A percentile compares a stretch with the other conserved stretches of the same genome.
phyloP scores from a whole-genome alignment of 1,284 basidiomycete species.

The Mycena citricolor region DNA sequence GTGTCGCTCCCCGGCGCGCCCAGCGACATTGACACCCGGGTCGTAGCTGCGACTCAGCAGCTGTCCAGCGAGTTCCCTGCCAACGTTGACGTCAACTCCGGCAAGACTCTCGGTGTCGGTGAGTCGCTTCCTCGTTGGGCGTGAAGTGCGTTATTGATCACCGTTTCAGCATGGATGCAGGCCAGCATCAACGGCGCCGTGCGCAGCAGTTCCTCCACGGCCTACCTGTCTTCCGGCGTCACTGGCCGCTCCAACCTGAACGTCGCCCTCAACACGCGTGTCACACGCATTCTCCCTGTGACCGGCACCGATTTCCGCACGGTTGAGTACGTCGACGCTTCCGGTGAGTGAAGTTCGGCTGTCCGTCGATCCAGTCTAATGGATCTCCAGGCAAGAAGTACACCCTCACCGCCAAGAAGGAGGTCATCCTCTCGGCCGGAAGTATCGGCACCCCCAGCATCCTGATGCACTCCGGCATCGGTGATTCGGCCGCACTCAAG shows the following conservation, averaged over 20 bases:
- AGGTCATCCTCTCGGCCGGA: slow-evolving; percentile 36
- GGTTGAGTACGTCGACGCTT: slow-evolving; percentile 25
- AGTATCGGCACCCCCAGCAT: slow-evolving; percentile 34
- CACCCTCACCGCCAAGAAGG: slow-evolving; percentile 24
- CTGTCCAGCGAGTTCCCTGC: slow-evolving; percentile 27
- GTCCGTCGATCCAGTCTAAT: background rate
- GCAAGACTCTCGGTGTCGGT: slow-evolving; percentile 29
- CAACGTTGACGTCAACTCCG: slow-evolving; percentile 30
- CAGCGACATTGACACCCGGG: slow-evolving; percentile 23
- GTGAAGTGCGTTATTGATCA: background rate
- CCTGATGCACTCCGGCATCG: slow-evolving; percentile 41
- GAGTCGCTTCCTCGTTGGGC: slow-evolving; percentile 1
- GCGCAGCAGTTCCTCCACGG: slow-evolving; percentile 14
- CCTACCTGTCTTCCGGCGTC: slow-evolving; percentile 26
- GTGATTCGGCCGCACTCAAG: slow-evolving; percentile 30
- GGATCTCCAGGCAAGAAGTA: slow-evolving; percentile 5
- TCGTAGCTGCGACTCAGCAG: slow-evolving; percentile 26
- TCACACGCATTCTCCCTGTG: slow-evolving; percentile 25
- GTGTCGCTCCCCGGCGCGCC: slow-evolving; percentile 27
- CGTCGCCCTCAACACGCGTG: slow-evolving; percentile 28
- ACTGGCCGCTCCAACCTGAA: slow-evolving; percentile 28
- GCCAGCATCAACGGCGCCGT: slow-evolving; percentile 24
- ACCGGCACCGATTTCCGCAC: slow-evolving; percentile 17
- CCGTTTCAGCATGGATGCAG: slow-evolving; percentile 28
- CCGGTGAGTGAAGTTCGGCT: background rate